Evolutionary conservation across 2,329 filamentous ascomycete species (phyloP).

Genomic region (Dothideomycetidae sp.): DNA sequence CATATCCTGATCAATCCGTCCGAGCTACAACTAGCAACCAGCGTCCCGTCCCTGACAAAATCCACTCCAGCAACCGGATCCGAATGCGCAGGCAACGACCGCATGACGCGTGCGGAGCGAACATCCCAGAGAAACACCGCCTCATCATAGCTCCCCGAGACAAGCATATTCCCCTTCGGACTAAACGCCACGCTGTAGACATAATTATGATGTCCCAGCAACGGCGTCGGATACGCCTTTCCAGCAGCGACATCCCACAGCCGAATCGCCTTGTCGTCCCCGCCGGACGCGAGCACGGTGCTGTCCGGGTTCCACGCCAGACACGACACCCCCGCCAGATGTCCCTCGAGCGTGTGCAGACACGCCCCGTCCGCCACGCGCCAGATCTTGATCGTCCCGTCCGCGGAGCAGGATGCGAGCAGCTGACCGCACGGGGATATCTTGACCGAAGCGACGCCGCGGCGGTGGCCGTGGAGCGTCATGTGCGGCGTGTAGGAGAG

Average conservation of each 20-base stretch:
- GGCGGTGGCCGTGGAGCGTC: constrained; percentile 61
- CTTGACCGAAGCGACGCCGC: constrained; percentile 68
- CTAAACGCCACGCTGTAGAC: constrained; percentile 88
- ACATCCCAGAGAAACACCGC: constrained; percentile 97
- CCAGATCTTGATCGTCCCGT: constrained; percentile 87
- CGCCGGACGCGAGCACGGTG: constrained; percentile 73
- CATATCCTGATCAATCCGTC: constrained; percentile 89
- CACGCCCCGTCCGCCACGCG: constrained; percentile 62
- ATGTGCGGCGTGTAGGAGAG: constrained; percentile 58
- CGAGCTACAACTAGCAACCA: constrained; percentile 81
- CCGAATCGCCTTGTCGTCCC: constrained; percentile 90
- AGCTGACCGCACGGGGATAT: constrained; percentile 83
- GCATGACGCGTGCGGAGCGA: constrained; percentile 72
- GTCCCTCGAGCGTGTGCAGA: constrained; percentile 79
- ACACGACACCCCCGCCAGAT: constrained; percentile 82
- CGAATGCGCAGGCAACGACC: constrained; percentile 81
- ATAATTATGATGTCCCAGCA: constrained; percentile 90
- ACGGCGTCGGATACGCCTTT: constrained; percentile 42
- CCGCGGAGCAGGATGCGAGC: constrained; percentile 77
- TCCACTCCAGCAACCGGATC: constrained; percentile 91
- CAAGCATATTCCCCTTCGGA: constrained; percentile 95
- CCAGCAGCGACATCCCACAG: constrained; percentile 64
- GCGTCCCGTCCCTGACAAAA: constrained; percentile 79
- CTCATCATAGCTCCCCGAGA: constrained; percentile 91
- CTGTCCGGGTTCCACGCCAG: constrained; percentile 91